Evolutionary conservation across 2,329 filamentous ascomycete species (phyloP).

Genomic region (Exophiala alcalophila): DNA sequence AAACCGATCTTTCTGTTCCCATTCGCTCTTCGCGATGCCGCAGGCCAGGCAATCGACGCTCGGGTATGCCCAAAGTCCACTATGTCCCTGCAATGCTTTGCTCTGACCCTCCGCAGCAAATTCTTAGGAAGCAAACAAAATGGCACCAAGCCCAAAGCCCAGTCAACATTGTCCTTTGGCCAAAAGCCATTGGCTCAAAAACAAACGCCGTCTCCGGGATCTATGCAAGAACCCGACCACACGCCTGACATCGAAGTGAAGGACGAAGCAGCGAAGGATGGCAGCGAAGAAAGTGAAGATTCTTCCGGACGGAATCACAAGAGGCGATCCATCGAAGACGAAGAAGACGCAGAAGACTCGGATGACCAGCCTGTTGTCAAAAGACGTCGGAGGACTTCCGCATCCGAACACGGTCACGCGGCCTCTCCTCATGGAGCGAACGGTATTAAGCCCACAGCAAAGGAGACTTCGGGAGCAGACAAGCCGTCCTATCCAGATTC

Average conservation of each 20-base stretch:
- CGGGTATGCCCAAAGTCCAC: conserved; percentile 76
- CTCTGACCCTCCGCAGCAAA: conserved; percentile 57
- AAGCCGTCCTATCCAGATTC: conserved; percentile 34
- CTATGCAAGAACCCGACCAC: conserved; percentile 15
- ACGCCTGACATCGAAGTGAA: conserved; percentile 35
- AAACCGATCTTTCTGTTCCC: background rate
- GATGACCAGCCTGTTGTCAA: conserved; percentile 63
- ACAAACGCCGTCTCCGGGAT: background rate
- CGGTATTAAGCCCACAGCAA: conserved; percentile 26
- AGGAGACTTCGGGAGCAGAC: conserved; percentile 3
- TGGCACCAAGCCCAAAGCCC: conserved; percentile 49
- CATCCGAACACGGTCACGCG: conserved; percentile 34
- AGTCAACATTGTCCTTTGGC: conserved; percentile 34
- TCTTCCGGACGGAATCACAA: conserved; percentile 39
- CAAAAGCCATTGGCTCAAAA: conserved; percentile 30
- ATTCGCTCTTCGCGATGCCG: conserved; percentile 20
- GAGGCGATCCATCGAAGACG: conserved; percentile 37
- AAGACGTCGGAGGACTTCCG: conserved; percentile 39
- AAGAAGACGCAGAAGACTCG: conserved; percentile 49
- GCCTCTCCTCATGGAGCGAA: conserved; percentile 30
- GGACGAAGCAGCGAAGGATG: conserved; percentile 16
- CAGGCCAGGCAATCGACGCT: conserved; percentile 71
- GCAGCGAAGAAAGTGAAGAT: conserved; percentile 21
- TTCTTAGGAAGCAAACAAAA: conserved; percentile 80
- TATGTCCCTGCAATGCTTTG: conserved; percentile 11